phyloP scores from a whole-genome alignment of 75 land plant genomes.

The Cunninghamia lanceolata region DNA sequence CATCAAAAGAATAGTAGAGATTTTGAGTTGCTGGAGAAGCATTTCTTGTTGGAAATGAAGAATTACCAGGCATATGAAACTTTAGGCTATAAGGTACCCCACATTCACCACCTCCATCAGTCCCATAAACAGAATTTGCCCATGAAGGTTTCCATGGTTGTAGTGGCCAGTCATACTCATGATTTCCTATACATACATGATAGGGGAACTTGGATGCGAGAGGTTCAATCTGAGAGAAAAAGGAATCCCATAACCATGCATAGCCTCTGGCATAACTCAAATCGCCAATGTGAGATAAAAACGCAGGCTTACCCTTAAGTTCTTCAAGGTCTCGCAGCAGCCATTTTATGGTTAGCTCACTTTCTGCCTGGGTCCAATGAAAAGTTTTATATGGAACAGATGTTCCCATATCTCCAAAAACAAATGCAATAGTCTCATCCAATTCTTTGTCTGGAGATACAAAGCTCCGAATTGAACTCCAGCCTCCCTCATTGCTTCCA shows the following conservation, averaged over 20 bases:
- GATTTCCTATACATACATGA: conserved; percentile 30
- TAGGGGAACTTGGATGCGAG: conserved; percentile 32
- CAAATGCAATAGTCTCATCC: conserved; percentile 34
- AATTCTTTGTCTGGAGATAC: conserved; percentile 15
- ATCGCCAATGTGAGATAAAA: conserved; percentile 44
- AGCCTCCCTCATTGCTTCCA: conserved; percentile 33
- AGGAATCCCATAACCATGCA: conserved; percentile 42
- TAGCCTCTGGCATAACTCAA: conserved; percentile 45
- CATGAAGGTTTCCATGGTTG: conserved; percentile 41
- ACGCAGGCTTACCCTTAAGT: conserved; percentile 23
- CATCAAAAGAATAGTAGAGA: conserved; percentile 25
- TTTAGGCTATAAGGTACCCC: conserved; percentile 34
- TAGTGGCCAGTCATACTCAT: conserved; percentile 39
- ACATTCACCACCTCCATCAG: conserved; percentile 45
- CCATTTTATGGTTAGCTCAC: conserved; percentile 32
- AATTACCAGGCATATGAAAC: conserved; percentile 40
- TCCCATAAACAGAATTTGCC: conserved; percentile 23
- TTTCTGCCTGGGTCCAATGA: conserved; percentile 38
- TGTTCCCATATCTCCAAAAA: conserved; percentile 50
- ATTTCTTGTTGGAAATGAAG: conserved; percentile 19
- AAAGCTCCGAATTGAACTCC: conserved; percentile 38
- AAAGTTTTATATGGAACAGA: conserved; percentile 37
- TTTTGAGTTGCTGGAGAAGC: conserved; percentile 19
- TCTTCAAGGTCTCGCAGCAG: conserved; percentile 30
- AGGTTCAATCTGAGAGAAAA: conserved; percentile 32